These are phyloP conservation scores for Curvularia hawaiiensis DNA, from an alignment of 2,329 filamentous ascomycete species.

Conservation along the genomic window DNA sequence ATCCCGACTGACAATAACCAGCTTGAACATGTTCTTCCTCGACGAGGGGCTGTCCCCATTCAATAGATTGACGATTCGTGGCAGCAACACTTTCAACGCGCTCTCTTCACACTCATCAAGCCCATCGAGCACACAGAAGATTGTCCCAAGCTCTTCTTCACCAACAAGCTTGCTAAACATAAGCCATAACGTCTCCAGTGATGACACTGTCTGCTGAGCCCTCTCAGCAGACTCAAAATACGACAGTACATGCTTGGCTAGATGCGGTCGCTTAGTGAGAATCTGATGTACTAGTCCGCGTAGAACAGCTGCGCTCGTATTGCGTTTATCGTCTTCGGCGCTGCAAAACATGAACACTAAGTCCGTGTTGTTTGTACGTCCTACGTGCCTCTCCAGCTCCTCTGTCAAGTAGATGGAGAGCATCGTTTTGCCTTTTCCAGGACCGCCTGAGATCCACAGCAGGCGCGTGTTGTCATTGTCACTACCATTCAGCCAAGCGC, in stretches of 20 bases:
- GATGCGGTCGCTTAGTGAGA: conserved; percentile 14
- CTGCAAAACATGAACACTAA: conserved; percentile 31
- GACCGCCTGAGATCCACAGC: conserved; percentile 34
- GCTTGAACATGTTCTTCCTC: not conserved
- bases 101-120: conserved; percentile 9
- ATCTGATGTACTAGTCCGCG: conserved; percentile 35
- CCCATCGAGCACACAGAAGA: conserved; percentile 37
- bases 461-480: conserved; percentile 8
- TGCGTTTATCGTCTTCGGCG: conserved; percentile 30
- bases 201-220: conserved; percentile 17
- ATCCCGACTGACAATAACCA: not conserved
- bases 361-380: not conserved
- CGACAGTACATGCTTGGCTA: conserved; percentile 19
- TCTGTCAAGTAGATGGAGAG: conserved; percentile 36
- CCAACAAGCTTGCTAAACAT: conserved; percentile 24
- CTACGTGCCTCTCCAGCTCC: conserved; percentile 20
- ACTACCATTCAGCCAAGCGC: conserved; percentile 16
- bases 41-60: not conserved
- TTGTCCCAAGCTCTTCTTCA: conserved; percentile 12
- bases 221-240: conserved; percentile 18
- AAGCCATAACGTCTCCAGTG: conserved; percentile 23
- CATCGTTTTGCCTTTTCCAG: conserved; percentile 43
- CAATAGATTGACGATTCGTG: not conserved
- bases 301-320: conserved; percentile 30
- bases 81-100: not conserved